Evolutionary conservation across 1,284 basidiomycete genomes (phyloP).

Genomic region (Ustilago tritici): DNA sequence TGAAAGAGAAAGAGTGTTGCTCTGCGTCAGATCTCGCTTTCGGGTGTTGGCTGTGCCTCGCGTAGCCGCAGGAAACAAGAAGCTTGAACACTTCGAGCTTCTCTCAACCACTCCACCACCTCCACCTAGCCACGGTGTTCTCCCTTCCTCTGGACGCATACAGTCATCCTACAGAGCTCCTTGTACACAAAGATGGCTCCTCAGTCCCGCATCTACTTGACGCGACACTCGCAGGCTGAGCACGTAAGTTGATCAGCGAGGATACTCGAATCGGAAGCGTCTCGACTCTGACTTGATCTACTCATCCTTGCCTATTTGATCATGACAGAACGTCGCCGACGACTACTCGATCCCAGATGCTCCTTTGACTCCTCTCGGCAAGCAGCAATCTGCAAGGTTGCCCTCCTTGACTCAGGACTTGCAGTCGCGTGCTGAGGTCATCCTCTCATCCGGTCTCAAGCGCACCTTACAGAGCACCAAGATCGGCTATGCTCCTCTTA

Average conservation of each 20-base stretch:
- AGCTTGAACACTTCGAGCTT: background rate
- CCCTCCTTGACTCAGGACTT: constrained; percentile 51
- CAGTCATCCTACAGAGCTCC: background rate
- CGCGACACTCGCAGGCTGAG: constrained; percentile 63
- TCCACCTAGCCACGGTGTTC: background rate
- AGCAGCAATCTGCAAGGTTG: constrained; percentile 61
- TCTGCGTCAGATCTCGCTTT: background rate
- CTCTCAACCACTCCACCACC: background rate
- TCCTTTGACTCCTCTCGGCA: constrained; percentile 66
- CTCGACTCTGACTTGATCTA: background rate
- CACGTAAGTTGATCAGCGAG: constrained; percentile 47
- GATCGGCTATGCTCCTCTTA: constrained; percentile 61
- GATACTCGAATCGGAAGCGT: background rate
- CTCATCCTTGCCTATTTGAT: background rate
- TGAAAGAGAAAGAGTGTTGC: background rate
- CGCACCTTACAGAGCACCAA: constrained; percentile 66
- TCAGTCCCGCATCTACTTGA: constrained; percentile 58
- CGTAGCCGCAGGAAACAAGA: constrained; percentile 5
- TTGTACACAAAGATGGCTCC: constrained; percentile 34
- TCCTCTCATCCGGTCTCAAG: constrained; percentile 62
- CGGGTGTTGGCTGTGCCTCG: constrained; percentile 1
- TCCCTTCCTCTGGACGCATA: constrained; percentile 2
- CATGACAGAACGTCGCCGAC: constrained; percentile 53
- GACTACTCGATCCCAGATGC: constrained; percentile 66
- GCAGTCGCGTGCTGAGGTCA: constrained; percentile 55